These are phyloP conservation scores for Amaranthus palmeri DNA, from an alignment of 148 eudicot species.

Conservation along the genomic window DNA sequence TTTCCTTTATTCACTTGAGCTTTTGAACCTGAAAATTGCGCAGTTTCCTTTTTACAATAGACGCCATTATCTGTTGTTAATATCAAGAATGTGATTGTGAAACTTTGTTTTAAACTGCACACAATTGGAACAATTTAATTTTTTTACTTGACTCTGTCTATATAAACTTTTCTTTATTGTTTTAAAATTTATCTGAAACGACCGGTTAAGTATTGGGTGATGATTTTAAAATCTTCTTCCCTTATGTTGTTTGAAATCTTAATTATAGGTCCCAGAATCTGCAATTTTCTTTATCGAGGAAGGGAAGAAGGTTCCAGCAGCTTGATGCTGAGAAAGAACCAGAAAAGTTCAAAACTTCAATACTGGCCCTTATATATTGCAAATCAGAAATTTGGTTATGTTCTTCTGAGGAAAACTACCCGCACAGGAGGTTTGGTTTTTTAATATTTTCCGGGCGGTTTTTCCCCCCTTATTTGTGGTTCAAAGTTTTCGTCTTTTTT, in stretches of 20 bases:
- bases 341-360: slow-evolving; percentile 1
- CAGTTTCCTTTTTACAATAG: neutral
- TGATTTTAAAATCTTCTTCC: neutral
- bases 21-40: neutral
- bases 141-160: neutral
- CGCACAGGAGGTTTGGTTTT: slow-evolving; percentile 14
- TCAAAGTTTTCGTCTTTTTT: slow-evolving; percentile 12
- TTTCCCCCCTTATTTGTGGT: neutral
- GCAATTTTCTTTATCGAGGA: slow-evolving; percentile 80
- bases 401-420: slow-evolving; percentile 1
- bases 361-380: neutral
- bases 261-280: slow-evolving; percentile 58
- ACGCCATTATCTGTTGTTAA: neutral
- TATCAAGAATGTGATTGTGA: neutral
- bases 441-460: neutral
- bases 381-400: neutral
- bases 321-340: slow-evolving; percentile 18
- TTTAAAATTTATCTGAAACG: neutral
- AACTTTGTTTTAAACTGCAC: neutral
- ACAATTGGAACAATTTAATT: neutral
- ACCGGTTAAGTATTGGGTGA: neutral
- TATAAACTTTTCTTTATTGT: neutral
- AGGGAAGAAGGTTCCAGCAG: slow-evolving; percentile 73
- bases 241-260: neutral
- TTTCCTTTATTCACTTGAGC: too few species aligned